phyloP scores from a whole-genome alignment of 192 early-diverging fungal genomes.

The Haplosporangium gracile region DNA sequence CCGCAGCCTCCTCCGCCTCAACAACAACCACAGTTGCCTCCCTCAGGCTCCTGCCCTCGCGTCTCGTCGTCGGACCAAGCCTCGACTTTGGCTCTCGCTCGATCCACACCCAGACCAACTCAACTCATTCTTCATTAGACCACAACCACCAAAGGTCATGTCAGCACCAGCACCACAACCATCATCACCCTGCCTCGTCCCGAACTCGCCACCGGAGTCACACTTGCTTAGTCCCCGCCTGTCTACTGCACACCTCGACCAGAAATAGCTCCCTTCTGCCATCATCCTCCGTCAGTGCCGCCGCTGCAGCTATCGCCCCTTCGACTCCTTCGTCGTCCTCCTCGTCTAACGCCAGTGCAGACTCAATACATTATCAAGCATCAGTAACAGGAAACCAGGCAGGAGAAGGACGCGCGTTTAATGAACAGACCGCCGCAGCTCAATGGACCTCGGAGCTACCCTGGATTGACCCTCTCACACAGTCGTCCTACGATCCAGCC shows the following conservation, averaged over 20 bases:
- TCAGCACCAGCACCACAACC: constrained; percentile 2
- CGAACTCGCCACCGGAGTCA: constrained; percentile 24
- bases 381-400: constrained; percentile 3
- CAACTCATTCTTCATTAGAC: constrained; percentile 20
- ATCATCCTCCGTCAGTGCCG: not conserved
- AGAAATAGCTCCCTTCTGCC: constrained; percentile 7
- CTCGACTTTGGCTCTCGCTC: constrained; percentile 28
- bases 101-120: constrained; percentile 27
- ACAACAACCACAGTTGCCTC: constrained; percentile 4
- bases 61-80: constrained; percentile 16
- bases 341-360: not conserved
- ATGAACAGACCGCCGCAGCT: constrained; percentile 12
- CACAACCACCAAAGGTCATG: constrained; percentile 13
- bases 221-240: not conserved
- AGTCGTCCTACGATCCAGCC: constrained; percentile 23
- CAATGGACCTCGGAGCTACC: constrained; percentile 46
- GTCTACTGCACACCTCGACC: constrained; percentile 37
- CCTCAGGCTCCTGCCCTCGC: constrained; percentile 29
- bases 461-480: constrained; percentile 47
- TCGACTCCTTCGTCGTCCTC: constrained; percentile 20
- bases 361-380: not conserved
- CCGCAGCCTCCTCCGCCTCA: not conserved
- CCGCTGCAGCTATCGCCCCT: constrained; percentile 6
- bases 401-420: constrained; percentile 29
- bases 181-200: not conserved